Conservation (phyloP, 495 filamentous ascomycete genomes). For the Extremus antarcticus region DNA sequence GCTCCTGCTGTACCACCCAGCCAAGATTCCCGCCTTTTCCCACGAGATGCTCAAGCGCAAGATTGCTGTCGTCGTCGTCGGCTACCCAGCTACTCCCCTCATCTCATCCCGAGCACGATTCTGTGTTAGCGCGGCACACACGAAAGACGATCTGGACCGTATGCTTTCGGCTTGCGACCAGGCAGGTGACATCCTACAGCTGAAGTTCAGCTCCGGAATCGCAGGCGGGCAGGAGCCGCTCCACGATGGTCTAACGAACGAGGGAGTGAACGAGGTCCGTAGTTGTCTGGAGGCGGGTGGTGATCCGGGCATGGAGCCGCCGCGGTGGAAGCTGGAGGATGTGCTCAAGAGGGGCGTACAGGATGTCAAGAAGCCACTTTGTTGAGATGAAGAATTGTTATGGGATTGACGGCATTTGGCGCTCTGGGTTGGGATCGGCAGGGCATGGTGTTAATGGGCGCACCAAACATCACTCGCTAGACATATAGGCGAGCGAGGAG, state of each 20-base stretch:
- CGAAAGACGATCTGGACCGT: conserved; percentile 93
- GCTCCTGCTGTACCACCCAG: conserved; percentile 85
- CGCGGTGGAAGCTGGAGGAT: conserved; percentile 73
- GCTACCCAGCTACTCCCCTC: conserved; percentile 93
- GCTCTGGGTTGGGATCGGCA: too few species aligned
- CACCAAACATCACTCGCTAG: too few species aligned
- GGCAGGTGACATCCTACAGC: conserved; percentile 79
- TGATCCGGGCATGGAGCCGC: conserved; percentile 44
- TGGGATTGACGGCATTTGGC: too few species aligned
- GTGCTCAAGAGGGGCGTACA: conserved; percentile 67
- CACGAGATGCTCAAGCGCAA: conserved; percentile 96
- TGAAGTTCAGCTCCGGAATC: conserved; percentile 92
- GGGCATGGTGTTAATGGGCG: background rate
- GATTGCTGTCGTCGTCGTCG: conserved; percentile 96
- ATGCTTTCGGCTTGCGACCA: conserved; percentile 84
- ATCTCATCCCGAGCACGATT: conserved; percentile 90
- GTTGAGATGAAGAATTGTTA: too few species aligned
- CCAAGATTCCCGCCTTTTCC: conserved; percentile 94
- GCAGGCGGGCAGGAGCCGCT: conserved; percentile 74
- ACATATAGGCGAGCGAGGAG: too few species aligned
- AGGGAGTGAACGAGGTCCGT: conserved; percentile 52
- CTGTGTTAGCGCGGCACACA: conserved; percentile 92
- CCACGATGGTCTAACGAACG: conserved; percentile 53
- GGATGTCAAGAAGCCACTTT: conserved; percentile 62
- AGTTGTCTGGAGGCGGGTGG: conserved; percentile 41